Evolutionary conservation across 768 basidiomycete species (phyloP).

Genomic region (Pisolithus albus): DNA sequence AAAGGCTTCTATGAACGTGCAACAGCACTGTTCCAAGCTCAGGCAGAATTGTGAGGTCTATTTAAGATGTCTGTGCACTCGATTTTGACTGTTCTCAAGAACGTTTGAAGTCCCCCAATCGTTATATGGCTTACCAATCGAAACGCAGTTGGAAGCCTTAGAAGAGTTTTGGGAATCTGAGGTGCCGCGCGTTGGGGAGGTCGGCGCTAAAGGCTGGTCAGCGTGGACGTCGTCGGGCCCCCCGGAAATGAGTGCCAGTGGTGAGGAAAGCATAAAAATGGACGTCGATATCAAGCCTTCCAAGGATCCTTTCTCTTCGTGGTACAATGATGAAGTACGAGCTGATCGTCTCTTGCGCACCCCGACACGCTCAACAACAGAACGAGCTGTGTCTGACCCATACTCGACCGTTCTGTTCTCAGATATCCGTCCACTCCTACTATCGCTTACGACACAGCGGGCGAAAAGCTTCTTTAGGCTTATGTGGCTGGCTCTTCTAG

Average conservation of each 20-base stretch:
- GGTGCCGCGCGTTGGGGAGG: constrained; percentile 66
- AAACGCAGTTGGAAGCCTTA: constrained; percentile 47
- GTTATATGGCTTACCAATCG: constrained; percentile 38
- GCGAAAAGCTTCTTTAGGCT: constrained; percentile 56
- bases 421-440: constrained; percentile 57
- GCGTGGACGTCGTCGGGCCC: constrained; percentile 47
- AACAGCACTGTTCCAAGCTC: constrained; percentile 74
- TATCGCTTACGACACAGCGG: constrained; percentile 36
- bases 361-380: constrained; percentile 51
- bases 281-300: constrained; percentile 17
- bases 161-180: constrained; percentile 87
- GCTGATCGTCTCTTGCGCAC: constrained; percentile 39
- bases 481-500: constrained; percentile 64
- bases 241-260: constrained; percentile 20
- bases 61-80: not conserved
- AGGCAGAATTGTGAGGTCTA: constrained; percentile 65
- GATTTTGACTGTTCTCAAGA: constrained; percentile 21
- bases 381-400: constrained; percentile 52
- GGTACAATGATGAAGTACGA: constrained; percentile 52
- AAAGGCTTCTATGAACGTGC: constrained; percentile 70
- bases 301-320: constrained; percentile 61
- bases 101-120: constrained; percentile 49
- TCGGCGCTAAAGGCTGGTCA: constrained; percentile 60
- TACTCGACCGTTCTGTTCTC: constrained; percentile 67
- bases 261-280: constrained; percentile 9